Evolutionary conservation across 1,284 basidiomycete genomes (phyloP).

Genomic region (Ceratobasidium sp.): DNA sequence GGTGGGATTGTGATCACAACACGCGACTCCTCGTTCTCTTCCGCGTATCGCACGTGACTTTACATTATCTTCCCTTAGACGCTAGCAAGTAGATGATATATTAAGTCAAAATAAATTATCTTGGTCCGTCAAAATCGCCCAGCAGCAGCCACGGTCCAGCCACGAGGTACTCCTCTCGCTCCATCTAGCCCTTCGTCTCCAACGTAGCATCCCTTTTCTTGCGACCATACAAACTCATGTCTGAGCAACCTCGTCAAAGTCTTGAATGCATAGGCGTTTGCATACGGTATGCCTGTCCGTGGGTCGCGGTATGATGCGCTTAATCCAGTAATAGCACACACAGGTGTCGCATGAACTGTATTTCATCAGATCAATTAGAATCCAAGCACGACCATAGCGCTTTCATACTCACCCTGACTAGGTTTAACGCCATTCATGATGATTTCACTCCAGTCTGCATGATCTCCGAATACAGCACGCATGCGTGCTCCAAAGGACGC

Average conservation of each 20-base stretch:
- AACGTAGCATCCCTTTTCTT: conserved; percentile 46
- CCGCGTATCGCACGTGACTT: conserved; percentile 35
- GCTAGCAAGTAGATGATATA: neutral
- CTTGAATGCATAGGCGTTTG: conserved; percentile 71
- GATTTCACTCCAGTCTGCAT: conserved; percentile 53
- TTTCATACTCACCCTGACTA: conserved; percentile 46
- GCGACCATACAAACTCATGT: conserved; percentile 71
- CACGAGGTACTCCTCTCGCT: conserved; percentile 47
- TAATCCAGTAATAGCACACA: conserved; percentile 56
- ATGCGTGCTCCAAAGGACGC: conserved; percentile 32
- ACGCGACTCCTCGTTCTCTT: conserved; percentile 24
- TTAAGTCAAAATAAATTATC: conserved; percentile 18
- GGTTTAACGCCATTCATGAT: conserved; percentile 13
- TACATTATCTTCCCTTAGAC: no score
- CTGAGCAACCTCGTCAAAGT: conserved; percentile 67
- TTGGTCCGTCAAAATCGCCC: neutral
- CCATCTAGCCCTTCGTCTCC: conserved; percentile 47
- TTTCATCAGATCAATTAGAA: neutral
- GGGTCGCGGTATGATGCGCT: conserved; percentile 73
- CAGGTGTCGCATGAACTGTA: conserved; percentile 45
- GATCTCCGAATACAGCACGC: conserved; percentile 47
- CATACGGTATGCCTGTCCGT: conserved; percentile 78
- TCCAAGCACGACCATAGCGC: neutral
- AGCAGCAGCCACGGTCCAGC: conserved; percentile 20
- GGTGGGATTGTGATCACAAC: conserved; percentile 2